Evolutionary conservation across 2,329 filamentous ascomycete genomes (phyloP).

Genomic region (Septoria petroselini): DNA sequence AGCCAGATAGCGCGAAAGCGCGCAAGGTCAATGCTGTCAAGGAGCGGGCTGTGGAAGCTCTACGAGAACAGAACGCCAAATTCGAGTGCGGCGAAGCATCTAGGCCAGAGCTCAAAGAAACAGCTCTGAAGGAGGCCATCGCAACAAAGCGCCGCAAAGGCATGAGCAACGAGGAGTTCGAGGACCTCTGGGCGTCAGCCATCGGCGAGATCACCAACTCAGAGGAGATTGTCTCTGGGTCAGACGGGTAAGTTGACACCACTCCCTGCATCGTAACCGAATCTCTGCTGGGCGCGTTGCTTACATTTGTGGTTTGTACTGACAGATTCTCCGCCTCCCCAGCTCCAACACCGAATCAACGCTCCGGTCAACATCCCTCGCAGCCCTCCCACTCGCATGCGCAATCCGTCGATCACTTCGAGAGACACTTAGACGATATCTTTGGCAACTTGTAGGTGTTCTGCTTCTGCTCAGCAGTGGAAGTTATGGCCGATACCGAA

Average conservation of each 20-base stretch:
- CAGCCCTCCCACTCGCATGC: constrained; percentile 82
- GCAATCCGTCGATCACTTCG: constrained; percentile 73
- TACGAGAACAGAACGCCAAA: constrained; percentile 79
- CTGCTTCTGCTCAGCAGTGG: constrained; percentile 49
- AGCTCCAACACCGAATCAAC: constrained; percentile 51
- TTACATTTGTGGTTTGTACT: constrained; percentile 47
- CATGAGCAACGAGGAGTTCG: constrained; percentile 84
- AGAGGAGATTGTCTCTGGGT: constrained; percentile 58
- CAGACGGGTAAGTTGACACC: constrained; percentile 55
- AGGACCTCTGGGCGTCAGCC: constrained; percentile 76
- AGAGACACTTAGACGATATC: constrained; percentile 79
- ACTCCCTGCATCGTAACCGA: constrained; percentile 11
- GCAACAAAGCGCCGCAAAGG: constrained; percentile 73
- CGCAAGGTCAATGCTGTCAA: constrained; percentile 82
- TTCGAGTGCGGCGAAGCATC: constrained; percentile 81
- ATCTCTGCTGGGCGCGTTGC: constrained; percentile 11
- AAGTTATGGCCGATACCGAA: constrained; percentile 62
- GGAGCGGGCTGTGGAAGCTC: constrained; percentile 79
- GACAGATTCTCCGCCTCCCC: constrained; percentile 75
- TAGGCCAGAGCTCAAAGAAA: constrained; percentile 63
- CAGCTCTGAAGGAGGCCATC: constrained; percentile 74
- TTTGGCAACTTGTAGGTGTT: constrained; percentile 73
- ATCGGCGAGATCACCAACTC: constrained; percentile 66
- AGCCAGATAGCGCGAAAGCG: constrained; percentile 90
- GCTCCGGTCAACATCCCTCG: constrained; percentile 84